Base-by-base conservation (phyloP, 2,329 filamentous ascomycete genomes). In the Pseudogymnoascus sp. region DNA sequence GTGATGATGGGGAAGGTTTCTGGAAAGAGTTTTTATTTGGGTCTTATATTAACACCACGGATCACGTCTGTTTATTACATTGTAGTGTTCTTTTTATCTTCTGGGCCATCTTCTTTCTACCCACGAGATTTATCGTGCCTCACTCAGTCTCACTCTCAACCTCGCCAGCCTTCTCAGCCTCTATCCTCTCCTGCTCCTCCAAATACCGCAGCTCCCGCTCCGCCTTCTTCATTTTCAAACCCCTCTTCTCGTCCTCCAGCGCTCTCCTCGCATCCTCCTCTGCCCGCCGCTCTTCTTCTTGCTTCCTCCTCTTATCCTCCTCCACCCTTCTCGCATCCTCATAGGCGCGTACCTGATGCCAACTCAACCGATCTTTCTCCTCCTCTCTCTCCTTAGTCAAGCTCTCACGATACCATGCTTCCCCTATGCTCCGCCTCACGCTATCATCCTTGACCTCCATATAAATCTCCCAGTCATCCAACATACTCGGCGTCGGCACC, bases 391-490 rank as follows among this genome's bases (percentile, higher is more conserved):
- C 62, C 24, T 61, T 64, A 59, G 65, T 68, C 35, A 56, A 19
- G 19, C 47, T 56, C 16, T 64, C 59, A 6, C 37, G 61, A 44
- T 64, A 80, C 6, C 67, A 73, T 35, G 72, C 67, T 13, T 77
- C 75, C 1, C 80, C 79, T 13, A 75, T 71, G 68, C 59, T 75
- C 67, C 63, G 74, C 75, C 61, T 63, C 16, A 65, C 67, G 14
- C 67, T 60, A 79, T 74, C 69, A 75, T 74, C 61, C 77, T 77
- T 10, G 73, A 76, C 69, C 66, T 77, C 78, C 66, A 81, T 75
- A 70, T 80, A 84, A 7, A 82, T 68, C 1, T 73, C 64, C 82
- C 81, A 86, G 64, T 86, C 82, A 64, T 86, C 83, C 5, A 82
- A 67, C 69, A 85, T 80, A 1, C 81, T 82, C 1, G 82, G 82